Percentiles rank a stretch among this genome's conserved stretches.
Evolutionary conservation across 306 rosid genomes (phyloP).

Genomic region (Argentina anserina): DNA sequence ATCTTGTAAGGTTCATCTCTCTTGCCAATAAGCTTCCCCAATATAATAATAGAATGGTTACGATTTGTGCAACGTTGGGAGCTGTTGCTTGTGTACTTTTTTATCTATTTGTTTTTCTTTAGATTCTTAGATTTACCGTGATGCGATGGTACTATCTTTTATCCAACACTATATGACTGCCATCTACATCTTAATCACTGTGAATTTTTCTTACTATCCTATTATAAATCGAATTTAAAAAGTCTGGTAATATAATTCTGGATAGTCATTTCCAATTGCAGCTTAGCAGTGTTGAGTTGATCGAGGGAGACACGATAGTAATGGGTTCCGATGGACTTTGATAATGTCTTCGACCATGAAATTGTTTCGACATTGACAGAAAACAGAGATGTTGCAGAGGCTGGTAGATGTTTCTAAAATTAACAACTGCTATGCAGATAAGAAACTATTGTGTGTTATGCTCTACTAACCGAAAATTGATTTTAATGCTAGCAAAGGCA

Average conservation of each 20-base stretch:
- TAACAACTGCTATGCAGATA: not conserved
- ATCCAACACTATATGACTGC: not conserved
- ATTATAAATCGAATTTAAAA: not conserved
- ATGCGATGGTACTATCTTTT: conserved; percentile 54
- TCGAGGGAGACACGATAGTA: conserved; percentile 69
- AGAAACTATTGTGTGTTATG: not conserved
- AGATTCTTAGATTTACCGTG: conserved; percentile 55
- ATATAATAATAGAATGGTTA: conserved; percentile 37
- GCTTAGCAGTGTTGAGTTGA: conserved; percentile 63
- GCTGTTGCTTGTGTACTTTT: not conserved
- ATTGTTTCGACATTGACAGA: conserved; percentile 40
- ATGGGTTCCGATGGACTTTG: conserved; percentile 89
- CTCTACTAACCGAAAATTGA: conserved; percentile 24
- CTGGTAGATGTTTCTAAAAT: conserved; percentile 53
- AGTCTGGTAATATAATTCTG: conserved; percentile 10
- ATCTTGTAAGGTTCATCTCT: too few species aligned
- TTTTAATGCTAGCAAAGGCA: conserved; percentile 77
- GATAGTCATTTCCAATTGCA: conserved; percentile 27
- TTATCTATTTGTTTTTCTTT: not conserved
- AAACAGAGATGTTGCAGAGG: conserved; percentile 53
- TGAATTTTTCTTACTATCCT: not conserved
- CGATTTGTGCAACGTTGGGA: conserved; percentile 9
- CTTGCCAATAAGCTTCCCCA: conserved; percentile 85
- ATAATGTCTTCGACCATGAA: conserved; percentile 75
- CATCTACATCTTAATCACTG: not conserved